These are phyloP conservation scores for Angophora floribunda DNA, from an alignment of 345 rosid genomes.

Conservation along the genomic window DNA sequence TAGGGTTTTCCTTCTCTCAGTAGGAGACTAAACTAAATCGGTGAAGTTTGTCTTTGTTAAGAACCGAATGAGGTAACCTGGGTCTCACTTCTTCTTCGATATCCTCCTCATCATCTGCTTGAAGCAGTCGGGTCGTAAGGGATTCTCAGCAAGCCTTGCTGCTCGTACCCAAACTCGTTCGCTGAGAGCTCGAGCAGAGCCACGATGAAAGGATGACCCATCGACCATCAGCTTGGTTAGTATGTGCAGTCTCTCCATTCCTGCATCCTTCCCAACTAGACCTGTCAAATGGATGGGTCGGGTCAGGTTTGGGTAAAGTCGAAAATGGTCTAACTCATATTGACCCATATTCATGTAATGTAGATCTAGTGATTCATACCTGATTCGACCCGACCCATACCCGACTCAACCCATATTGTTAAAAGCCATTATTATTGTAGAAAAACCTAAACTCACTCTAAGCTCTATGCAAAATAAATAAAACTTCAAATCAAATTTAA, in stretches of 20 bases:
- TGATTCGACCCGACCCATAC: too few species aligned
- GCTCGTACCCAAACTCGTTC: conserved; percentile 6
- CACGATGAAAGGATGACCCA: conserved; percentile 9
- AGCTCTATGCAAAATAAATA: too few species aligned
- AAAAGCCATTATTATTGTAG: too few species aligned
- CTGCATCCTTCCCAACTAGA: conserved; percentile 8
- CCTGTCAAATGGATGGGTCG: too few species aligned
- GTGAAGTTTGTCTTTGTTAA: background rate
- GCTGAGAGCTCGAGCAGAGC: conserved; percentile 12
- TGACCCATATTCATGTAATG: too few species aligned
- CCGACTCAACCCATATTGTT: too few species aligned
- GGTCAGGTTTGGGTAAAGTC: too few species aligned
- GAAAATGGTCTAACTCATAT: too few species aligned
- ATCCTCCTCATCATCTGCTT: conserved; percentile 3
- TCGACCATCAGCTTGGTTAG: conserved; percentile 15
- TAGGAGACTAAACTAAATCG: background rate
- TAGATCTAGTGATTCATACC: too few species aligned
- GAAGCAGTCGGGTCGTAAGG: conserved; percentile 8
- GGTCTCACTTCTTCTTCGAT: background rate
- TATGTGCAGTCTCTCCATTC: conserved; percentile 6
- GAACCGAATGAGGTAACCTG: background rate
- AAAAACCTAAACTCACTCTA: too few species aligned
- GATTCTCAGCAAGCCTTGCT: conserved; percentile 14
- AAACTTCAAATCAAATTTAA: too few species aligned
- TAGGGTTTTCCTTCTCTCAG: background rate